phyloP scores from a whole-genome alignment of 257 asterid genomes.

The Coffea canephora region DNA sequence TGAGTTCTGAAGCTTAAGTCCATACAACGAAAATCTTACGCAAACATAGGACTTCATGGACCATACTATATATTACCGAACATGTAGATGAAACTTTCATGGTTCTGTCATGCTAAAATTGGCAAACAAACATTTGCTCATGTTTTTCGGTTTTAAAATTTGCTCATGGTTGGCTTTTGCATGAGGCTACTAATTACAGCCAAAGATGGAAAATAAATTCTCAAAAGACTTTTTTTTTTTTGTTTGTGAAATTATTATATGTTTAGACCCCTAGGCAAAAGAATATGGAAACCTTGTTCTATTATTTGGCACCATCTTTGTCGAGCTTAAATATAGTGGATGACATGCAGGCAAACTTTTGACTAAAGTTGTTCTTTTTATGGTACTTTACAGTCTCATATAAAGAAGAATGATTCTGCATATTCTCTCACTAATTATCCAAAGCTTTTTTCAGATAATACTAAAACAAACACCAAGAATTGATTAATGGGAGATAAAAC shows the following conservation, averaged over 20 bases:
- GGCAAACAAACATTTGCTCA: neutral
- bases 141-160: too few species aligned
- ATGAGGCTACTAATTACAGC: neutral
- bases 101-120: neutral
- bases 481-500: slow-evolving; percentile 4
- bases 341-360: slow-evolving; percentile 20
- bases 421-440: slow-evolving; percentile 20
- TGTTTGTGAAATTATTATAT: neutral
- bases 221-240: neutral
- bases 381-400: slow-evolving; percentile 17
- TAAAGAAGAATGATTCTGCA: slow-evolving; percentile 25
- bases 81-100: neutral
- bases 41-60: neutral
- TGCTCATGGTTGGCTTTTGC: neutral
- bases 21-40: too few species aligned
- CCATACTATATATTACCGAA: neutral
- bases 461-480: slow-evolving; percentile 26
- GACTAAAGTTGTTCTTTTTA: slow-evolving; percentile 13
- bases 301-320: neutral
- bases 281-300: neutral
- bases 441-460: neutral
- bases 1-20: neutral
- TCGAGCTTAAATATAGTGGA: slow-evolving; percentile 21
- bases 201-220: neutral
- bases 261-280: neutral